Evolutionary conservation across 176 grass and related monocot genomes (phyloP), one percentile per base, ranked within the genome.

Genomic region (Pontederia paniculata): DNA sequence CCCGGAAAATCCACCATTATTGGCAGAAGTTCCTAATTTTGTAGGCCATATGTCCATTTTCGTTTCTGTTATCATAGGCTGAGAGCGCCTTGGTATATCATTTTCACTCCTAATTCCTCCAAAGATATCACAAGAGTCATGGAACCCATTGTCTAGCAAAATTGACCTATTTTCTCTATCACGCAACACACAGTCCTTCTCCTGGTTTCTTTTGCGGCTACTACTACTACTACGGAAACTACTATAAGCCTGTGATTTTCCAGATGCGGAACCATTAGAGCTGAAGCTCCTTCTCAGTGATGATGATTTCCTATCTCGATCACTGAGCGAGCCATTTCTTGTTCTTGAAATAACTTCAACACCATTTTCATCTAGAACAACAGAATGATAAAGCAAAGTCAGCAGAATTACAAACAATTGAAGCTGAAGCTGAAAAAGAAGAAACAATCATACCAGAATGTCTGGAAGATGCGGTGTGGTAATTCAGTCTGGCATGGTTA

Each of bases 201-300:
- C 74, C 50, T 63, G 63, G 6, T 76, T 77, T 52, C 52, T 89
- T 52, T 89, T 74, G 45, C 54, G 66, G 54, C 53, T 74, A 23
- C 70, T 78, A 71, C 68, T 80, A 23, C 70, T 78, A 71, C 68
- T 80, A 55, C 78, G 67, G 21, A 89, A 84, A 75, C 70, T 89
- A 64, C 21, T 48, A 62, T 89, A 89, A 19, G 74, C 78, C 37
- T 55, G 76, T 73, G 81, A 78, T 69, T 81, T 81, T 12, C 54
- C 74, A 28, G 70, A 58, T 1, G 17, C 57, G 55, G 81, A 52
- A 37, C 56, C 73, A 75, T 69, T 89, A 13, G 67, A 78, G 59
- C 75, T 69, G 48, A 75, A 78, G 73, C 41, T 69, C 55, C 42
- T 80, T 16, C 23, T 62, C 60, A 75, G 68, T 46, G 67, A 69